phyloP scores from a whole-genome alignment of 768 basidiomycete genomes.

The Paxillus involutus region DNA sequence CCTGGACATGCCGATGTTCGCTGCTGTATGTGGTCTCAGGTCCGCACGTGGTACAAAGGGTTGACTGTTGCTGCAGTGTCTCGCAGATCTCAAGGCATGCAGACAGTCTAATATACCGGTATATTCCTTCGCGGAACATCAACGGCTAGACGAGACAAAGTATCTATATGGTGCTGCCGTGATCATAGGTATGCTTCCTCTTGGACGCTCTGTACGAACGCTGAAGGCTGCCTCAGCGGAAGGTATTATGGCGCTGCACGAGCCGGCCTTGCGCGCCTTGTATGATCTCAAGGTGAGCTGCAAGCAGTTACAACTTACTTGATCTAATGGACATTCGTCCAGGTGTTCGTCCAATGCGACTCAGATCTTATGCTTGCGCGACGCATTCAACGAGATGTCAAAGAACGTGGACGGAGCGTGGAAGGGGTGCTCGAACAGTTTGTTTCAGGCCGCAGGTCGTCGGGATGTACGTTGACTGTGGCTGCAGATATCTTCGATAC shows the following conservation, averaged over 20 bases:
- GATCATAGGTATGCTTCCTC: conserved; percentile 64
- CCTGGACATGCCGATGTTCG: conserved; percentile 88
- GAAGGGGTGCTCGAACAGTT: conserved; percentile 90
- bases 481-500: conserved; percentile 81
- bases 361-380: conserved; percentile 97
- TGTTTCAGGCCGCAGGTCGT: conserved; percentile 15
- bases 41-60: background rate
- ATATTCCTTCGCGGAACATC: conserved; percentile 92
- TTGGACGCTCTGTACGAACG: background rate
- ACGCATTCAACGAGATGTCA: conserved; percentile 82
- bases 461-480: conserved; percentile 1
- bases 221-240: conserved; percentile 53
- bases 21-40: conserved; percentile 51
- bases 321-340: background rate
- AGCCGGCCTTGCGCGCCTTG: conserved; percentile 71
- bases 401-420: conserved; percentile 83
- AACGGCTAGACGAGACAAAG: conserved; percentile 73
- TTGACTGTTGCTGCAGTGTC: conserved; percentile 51
- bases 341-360: conserved; percentile 92
- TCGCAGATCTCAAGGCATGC: conserved; percentile 82
- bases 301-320: background rate
- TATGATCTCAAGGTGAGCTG: conserved; percentile 87
- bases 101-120: conserved; percentile 87
- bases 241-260: conserved; percentile 88
- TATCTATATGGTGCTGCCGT: conserved; percentile 94